Evolutionary conservation across 2,329 filamentous ascomycete genomes (phyloP), one percentile per base, ranked within the genome.

Genomic region (Tolypocladium endophyticum): DNA sequence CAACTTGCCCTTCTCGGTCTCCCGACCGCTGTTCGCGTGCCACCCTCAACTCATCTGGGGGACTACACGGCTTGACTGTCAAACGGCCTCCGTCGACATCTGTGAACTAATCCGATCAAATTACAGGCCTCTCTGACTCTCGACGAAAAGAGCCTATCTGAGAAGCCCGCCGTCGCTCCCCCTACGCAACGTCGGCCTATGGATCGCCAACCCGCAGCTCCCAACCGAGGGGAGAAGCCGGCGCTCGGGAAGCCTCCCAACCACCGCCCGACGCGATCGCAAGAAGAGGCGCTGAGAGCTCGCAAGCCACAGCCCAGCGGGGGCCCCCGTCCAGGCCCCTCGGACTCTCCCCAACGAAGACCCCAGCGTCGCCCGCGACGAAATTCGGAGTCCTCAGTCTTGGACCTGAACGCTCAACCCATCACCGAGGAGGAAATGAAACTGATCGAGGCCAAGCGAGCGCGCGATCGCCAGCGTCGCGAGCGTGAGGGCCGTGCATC

Each of bases 311-410:
- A 69, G 62, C 65, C 72, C 61, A 63, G 61, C 12, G 69, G 58
- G 11, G 35, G 11, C 61, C 52, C 68, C 61, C 69, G 71, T 64
- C 66, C 71, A 67, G 67, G 69, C 39, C 65, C 65, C 63, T 65
- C 73, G 62, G 65, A 64, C 63, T 79, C 76, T 58, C 73, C 76
- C n/a, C 71, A 74, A 52, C 74, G 73, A 59, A 71, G 70, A 55
- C 64, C 71, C 9, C 76, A 78, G 54, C 75, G 80, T 60, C 82
- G 86, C 25, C 80, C 82, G 23, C 84, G 89, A 66, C 84, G 90
- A 66, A 92, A 92, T 71, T 93, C 90, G 3, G 90, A 93, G 60
- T 90, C 89, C 0, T 93, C 90, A 0, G 77, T 90, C 54, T 76
- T 87, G 67, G 86, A 84, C 35, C 69, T 76, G 55, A 74, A 77